phyloP scores from a whole-genome alignment of 257 asterid species.

The Cordia subcordata region DNA sequence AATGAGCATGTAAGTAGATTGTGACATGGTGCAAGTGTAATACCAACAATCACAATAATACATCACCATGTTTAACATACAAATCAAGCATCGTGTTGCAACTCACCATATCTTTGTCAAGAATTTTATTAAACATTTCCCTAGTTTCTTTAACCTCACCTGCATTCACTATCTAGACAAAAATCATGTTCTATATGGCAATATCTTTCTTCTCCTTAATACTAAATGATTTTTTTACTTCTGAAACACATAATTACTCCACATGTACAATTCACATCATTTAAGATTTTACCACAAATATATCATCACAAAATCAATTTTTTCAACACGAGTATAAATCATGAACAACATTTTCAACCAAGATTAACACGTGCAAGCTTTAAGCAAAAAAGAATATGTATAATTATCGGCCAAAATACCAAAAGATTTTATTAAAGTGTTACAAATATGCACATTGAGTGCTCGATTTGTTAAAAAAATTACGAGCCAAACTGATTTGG shows the following conservation, averaged over 20 bases:
- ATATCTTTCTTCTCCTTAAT: conserved; percentile 49
- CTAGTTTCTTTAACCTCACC: conserved; percentile 24
- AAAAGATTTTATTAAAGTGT: conserved; percentile 53
- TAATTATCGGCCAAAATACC: conserved; percentile 59
- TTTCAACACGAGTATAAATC: conserved; percentile 61
- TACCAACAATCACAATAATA: too few species aligned
- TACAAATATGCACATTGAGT: conserved; percentile 49
- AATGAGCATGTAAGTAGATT: too few species aligned
- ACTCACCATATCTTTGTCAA: conserved; percentile 25
- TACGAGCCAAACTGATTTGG: conserved; percentile 39
- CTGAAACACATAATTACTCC: conserved; percentile 41
- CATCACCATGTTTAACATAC: too few species aligned
- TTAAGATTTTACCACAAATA: conserved; percentile 59
- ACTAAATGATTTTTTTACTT: conserved; percentile 40
- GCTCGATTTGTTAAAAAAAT: conserved; percentile 45
- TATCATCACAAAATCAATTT: conserved; percentile 43
- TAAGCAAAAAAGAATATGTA: conserved; percentile 60
- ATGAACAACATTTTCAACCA: conserved; percentile 36
- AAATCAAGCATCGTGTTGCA: conserved; percentile 37
- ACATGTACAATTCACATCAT: conserved; percentile 57
- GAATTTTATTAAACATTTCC: conserved; percentile 33
- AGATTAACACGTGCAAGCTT: conserved; percentile 37
- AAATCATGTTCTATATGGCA: conserved; percentile 64
- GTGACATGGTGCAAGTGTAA: too few species aligned
- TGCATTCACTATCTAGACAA: conserved; percentile 29